Percentiles rank a stretch among this genome's conserved stretches.
phyloP scores from a whole-genome alignment of 768 basidiomycete species.

The Rickenella mellea region DNA sequence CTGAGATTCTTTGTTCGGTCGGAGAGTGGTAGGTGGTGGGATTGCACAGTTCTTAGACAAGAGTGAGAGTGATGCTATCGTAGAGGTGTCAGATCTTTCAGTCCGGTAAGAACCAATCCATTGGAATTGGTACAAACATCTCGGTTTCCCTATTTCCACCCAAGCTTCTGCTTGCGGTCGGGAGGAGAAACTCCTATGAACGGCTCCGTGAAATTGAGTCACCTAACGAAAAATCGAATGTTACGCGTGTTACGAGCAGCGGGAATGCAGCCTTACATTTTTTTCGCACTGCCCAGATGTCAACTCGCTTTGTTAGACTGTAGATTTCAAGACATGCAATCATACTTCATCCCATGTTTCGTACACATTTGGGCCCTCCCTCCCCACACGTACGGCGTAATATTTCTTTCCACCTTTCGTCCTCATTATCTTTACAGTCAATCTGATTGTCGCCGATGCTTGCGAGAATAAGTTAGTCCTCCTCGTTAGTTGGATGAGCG shows the following conservation, averaged over 20 bases:
- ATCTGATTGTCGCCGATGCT: too few species aligned
- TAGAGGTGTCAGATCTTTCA: background rate
- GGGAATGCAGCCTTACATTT: conserved; percentile 24
- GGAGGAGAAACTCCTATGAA: conserved; percentile 43
- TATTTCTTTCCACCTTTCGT: conserved; percentile 26
- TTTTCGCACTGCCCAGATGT: conserved; percentile 29
- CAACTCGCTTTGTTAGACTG: background rate
- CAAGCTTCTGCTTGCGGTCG: conserved; percentile 39
- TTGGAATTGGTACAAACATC: conserved; percentile 3
- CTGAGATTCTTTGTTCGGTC: background rate
- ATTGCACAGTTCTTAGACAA: background rate
- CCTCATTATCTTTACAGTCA: too few species aligned
- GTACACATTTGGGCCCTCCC: conserved; percentile 50
- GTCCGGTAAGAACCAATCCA: background rate
- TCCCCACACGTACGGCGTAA: conserved; percentile 53
- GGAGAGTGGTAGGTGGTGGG: background rate
- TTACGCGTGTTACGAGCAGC: background rate
- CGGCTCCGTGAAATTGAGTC: conserved; percentile 39
- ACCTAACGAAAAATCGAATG: conserved; percentile 25
- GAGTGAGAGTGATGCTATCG: conserved; percentile 1
- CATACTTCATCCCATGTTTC: conserved; percentile 51
- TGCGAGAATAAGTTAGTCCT: too few species aligned
- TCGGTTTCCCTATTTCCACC: conserved; percentile 21
- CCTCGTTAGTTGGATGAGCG: too few species aligned
- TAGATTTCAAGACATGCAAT: background rate